These are phyloP conservation scores for Mycena capillaripes DNA, from an alignment of 768 basidiomycete species.

Conservation along the genomic window DNA sequence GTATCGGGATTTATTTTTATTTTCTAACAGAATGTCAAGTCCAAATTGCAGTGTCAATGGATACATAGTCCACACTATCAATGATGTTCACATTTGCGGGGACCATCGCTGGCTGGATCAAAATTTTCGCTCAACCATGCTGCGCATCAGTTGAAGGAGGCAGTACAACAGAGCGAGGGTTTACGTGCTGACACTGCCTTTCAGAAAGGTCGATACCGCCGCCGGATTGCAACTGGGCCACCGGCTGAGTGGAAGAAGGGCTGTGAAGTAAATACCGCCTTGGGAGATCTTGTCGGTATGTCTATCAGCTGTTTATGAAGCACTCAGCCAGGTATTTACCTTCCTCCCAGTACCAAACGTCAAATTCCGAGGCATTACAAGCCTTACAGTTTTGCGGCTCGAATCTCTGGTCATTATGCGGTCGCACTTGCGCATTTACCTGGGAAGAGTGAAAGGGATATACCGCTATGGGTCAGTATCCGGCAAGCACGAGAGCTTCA, in stretches of 20 bases:
- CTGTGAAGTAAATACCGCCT: not conserved
- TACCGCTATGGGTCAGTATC: conserved; percentile 15
- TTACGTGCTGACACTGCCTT: conserved; percentile 1
- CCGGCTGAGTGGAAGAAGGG: not conserved
- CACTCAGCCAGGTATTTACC: not conserved
- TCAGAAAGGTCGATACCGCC: conserved; percentile 12
- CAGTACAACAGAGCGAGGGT: conserved; percentile 5
- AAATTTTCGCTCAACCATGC: conserved; percentile 23
- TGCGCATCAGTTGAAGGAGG: conserved; percentile 17
- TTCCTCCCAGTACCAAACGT: not conserved
- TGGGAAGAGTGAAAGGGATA: conserved; percentile 2
- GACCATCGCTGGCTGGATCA: no score
- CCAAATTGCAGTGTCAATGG: no score
- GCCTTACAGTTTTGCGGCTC: not conserved
- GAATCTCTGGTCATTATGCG: conserved; percentile 14
- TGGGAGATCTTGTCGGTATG: not conserved
- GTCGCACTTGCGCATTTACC: not conserved
- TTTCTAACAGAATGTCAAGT: no score
- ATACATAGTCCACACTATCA: no score
- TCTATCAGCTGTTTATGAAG: not conserved
- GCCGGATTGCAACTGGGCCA: not conserved
- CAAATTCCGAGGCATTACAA: not conserved
- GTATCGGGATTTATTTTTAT: no score
- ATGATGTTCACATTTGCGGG: no score
- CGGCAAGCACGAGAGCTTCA: conserved; percentile 23